phyloP scores from a whole-genome alignment of 1,284 basidiomycete genomes.

The Trichosporon asahii region DNA sequence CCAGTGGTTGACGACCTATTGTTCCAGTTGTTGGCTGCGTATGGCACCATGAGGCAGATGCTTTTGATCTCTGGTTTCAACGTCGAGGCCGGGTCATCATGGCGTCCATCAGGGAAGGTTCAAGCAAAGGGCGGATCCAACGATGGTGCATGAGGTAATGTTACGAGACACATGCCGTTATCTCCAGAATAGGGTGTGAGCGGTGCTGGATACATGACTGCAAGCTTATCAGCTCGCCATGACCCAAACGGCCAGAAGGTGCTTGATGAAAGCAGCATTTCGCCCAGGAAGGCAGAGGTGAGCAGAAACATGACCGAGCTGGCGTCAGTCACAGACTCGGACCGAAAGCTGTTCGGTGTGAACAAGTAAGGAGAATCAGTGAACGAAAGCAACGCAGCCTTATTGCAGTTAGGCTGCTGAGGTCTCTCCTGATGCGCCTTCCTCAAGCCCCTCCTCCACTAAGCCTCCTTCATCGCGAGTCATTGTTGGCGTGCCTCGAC shows the following conservation, averaged over 20 bases:
- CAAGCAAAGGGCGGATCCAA: neutral
- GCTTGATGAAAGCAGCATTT: neutral
- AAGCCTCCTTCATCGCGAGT: neutral
- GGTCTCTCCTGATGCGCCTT: neutral
- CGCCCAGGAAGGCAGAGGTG: neutral
- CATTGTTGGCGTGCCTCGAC: neutral
- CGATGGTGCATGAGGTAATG: neutral
- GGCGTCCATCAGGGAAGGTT: neutral
- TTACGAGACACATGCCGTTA: slow-evolving; percentile 1
- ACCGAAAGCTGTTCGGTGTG: neutral
- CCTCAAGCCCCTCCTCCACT: neutral
- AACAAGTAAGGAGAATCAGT: neutral
- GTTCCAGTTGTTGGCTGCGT: neutral
- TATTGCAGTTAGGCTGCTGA: neutral
- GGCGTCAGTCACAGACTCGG: neutral
- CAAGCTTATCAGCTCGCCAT: neutral
- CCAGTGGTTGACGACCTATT: neutral
- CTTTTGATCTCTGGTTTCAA: neutral
- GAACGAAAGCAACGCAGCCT: neutral
- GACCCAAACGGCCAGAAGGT: neutral
- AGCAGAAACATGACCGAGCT: neutral
- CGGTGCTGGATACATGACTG: neutral
- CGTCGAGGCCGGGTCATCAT: neutral
- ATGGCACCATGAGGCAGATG: neutral
- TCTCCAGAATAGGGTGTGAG: neutral